phyloP scores from a whole-genome alignment of 345 rosid species.

The Aurinia saxatilis region DNA sequence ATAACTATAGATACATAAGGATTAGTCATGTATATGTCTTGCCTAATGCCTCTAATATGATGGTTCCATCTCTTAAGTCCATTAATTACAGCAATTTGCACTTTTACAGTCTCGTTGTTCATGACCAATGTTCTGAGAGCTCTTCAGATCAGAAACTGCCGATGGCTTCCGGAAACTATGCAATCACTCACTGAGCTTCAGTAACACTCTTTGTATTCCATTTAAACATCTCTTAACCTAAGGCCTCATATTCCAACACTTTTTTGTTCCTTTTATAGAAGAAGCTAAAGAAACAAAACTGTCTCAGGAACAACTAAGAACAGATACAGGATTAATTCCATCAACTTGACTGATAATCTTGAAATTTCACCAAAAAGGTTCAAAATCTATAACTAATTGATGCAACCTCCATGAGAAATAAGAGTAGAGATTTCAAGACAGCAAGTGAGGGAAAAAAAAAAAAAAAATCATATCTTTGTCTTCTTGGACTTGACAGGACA shows the following conservation, averaged over 20 bases:
- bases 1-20: too few species aligned
- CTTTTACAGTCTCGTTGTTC: too few species aligned
- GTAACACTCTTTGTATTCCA: neutral
- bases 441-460: neutral
- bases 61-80: too few species aligned
- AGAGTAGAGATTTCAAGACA: neutral
- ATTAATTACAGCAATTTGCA: too few species aligned
- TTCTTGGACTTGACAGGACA: conserved; percentile 51
- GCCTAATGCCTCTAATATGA: neutral
- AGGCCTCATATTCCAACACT: neutral
- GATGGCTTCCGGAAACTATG: too few species aligned
- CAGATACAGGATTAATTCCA: too few species aligned
- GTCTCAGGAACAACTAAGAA: neutral
- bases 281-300: neutral
- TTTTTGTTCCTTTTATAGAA: too few species aligned
- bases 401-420: neutral
- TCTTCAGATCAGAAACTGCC: too few species aligned
- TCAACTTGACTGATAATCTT: too few species aligned
- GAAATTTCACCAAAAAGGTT: neutral
- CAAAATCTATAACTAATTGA: neutral
- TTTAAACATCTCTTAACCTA: neutral
- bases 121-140: too few species aligned
- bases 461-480: conserved; percentile 31
- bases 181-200: neutral
- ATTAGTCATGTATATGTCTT: neutral